Evolutionary conservation across 371 early-diverging fungal species (phyloP).

Genomic region (Smittium mucronatum): DNA sequence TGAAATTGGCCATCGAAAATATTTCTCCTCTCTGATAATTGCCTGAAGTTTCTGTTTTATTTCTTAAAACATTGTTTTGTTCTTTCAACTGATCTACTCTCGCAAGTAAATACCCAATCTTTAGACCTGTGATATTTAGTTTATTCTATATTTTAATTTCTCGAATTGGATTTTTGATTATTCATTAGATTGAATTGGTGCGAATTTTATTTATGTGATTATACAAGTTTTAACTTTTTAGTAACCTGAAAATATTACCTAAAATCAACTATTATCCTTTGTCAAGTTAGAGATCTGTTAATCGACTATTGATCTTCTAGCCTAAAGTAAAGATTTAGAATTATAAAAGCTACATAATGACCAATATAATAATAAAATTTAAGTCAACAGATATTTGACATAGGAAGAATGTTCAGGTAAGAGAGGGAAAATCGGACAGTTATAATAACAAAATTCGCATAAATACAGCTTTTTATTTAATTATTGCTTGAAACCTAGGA

Average conservation of each 20-base stretch:
- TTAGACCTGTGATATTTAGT: not conserved
- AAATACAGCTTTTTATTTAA: too few relatives aligned
- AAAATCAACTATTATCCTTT: too few relatives aligned
- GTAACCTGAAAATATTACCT: too few relatives aligned
- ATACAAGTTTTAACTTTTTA: not conserved
- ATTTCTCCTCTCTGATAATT: constrained; percentile 20
- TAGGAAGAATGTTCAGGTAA: too few relatives aligned
- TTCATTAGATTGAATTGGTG: not conserved
- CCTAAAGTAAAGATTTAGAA: too few relatives aligned
- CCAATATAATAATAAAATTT: too few relatives aligned
- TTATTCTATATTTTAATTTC: not conserved
- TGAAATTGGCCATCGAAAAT: constrained; percentile 17
- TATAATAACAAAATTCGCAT: too few relatives aligned
- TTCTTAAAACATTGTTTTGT: not conserved
- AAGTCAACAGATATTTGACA: too few relatives aligned
- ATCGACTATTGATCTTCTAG: not conserved
- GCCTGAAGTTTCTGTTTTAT: constrained; percentile 14
- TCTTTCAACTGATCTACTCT: not conserved
- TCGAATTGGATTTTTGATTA: not conserved
- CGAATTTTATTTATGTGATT: not conserved
- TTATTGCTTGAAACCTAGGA: too few relatives aligned
- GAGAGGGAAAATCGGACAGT: too few relatives aligned
- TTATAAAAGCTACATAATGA: too few relatives aligned
- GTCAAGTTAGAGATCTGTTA: not conserved
- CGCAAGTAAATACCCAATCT: not conserved